These are phyloP conservation scores for Chaetomium olivaceum DNA, from an alignment of 2,329 filamentous ascomycete genomes.

Conservation along the genomic window DNA sequence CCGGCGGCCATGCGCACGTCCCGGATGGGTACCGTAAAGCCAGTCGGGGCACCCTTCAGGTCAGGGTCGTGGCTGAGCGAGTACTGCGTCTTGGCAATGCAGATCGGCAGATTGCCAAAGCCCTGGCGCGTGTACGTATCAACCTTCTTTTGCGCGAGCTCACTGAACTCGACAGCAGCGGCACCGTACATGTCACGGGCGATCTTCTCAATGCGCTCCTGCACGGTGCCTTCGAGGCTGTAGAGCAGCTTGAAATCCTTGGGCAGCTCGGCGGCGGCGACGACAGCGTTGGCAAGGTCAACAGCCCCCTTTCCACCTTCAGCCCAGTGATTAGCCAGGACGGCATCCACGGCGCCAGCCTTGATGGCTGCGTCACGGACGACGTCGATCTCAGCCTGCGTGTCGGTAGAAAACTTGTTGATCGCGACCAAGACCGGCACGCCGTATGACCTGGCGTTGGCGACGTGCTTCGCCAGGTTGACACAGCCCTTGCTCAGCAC, in stretches of 20 bases:
- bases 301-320: conserved; percentile 89
- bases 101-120: conserved; percentile 90
- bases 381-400: conserved; percentile 84
- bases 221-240: conserved; percentile 72
- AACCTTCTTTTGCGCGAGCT: conserved; percentile 92
- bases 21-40: conserved; percentile 91
- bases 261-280: conserved; percentile 77
- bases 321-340: conserved; percentile 95
- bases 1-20: conserved; percentile 94
- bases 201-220: conserved; percentile 86
- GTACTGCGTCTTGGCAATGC: conserved; percentile 98
- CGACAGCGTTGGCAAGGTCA: conserved; percentile 83
- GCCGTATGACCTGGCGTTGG: conserved; percentile 85
- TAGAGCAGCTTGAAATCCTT: conserved; percentile 91
- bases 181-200: conserved; percentile 95
- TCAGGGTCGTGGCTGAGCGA: conserved; percentile 89
- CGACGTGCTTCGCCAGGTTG: conserved; percentile 93
- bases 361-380: conserved; percentile 88
- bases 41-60: conserved; percentile 90
- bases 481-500: conserved; percentile 86
- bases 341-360: conserved; percentile 90
- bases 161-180: conserved; percentile 84
- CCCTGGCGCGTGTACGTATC: conserved; percentile 92
- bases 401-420: conserved; percentile 95
- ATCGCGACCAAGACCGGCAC: conserved; percentile 95